Evolutionary conservation across 495 filamentous ascomycete genomes (phyloP).

Genomic region (Xylaria flabelliformis): DNA sequence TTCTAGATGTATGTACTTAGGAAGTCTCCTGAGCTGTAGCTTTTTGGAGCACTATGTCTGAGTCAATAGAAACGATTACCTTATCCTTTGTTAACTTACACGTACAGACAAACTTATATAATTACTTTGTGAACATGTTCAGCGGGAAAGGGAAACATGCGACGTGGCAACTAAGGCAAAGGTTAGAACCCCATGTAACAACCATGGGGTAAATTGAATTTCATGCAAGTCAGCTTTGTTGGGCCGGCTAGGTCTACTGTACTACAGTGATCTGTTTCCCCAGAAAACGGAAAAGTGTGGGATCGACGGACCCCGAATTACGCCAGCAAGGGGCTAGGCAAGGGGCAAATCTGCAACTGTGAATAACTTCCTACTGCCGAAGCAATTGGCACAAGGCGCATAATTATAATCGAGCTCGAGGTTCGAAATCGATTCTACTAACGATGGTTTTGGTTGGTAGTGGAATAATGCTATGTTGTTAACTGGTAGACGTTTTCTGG

Average conservation of each 20-base stretch:
- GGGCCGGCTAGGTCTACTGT: background rate
- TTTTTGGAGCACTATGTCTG: background rate
- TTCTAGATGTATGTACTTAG: background rate
- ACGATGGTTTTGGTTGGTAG: background rate
- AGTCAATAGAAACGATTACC: background rate
- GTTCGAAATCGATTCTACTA: background rate
- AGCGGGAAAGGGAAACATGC: background rate
- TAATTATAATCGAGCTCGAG: background rate
- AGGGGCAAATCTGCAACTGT: background rate
- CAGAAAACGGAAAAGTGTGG: slow-evolving; percentile 3
- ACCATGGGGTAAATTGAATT: background rate
- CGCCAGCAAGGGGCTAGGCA: background rate
- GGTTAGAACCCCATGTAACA: background rate
- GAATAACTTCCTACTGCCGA: background rate
- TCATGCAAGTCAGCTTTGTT: slow-evolving; percentile 12
- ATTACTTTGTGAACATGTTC: background rate
- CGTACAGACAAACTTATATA: background rate
- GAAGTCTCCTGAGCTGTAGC: background rate
- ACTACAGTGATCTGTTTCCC: no score
- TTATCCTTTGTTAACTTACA: background rate
- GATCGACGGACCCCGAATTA: background rate
- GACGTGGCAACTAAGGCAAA: background rate
- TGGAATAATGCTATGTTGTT: background rate
- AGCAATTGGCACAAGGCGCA: background rate
- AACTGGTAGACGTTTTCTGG: background rate